These are phyloP conservation scores for Phyllosticta capitalensis DNA, from an alignment of 2,329 filamentous ascomycete genomes.

Conservation along the genomic window DNA sequence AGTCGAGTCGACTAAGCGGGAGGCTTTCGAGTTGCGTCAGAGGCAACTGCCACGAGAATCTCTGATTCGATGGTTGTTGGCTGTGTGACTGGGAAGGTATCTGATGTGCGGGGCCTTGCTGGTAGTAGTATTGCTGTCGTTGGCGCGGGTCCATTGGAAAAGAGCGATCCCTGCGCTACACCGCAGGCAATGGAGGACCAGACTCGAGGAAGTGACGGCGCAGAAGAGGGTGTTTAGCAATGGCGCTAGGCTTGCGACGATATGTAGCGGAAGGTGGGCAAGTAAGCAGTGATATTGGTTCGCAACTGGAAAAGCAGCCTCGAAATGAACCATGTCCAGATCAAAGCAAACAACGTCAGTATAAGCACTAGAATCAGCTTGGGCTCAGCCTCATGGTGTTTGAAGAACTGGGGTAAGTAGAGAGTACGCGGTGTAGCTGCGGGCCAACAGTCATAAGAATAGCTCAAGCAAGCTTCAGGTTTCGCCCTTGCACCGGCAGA, in stretches of 20 bases:
- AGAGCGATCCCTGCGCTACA: background rate
- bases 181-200: background rate
- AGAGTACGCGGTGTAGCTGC: background rate
- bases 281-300: background rate
- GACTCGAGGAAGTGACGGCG: background rate
- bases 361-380: background rate
- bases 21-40: slow-evolving; percentile 14
- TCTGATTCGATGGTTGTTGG: slow-evolving; percentile 13
- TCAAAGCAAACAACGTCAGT: background rate
- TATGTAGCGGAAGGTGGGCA: background rate
- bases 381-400: background rate
- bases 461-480: background rate
- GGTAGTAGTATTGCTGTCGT: background rate
- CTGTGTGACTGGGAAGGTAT: background rate
- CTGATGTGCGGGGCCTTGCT: background rate
- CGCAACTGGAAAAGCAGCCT: background rate
- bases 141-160: background rate
- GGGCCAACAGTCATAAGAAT: background rate
- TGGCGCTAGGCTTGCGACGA: background rate
- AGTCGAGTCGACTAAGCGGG: slow-evolving; percentile 11
- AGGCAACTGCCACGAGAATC: slow-evolving; percentile 28
- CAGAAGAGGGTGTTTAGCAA: background rate
- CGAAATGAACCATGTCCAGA: background rate
- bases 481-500: background rate
- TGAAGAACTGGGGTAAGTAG: background rate